These are phyloP conservation scores for Leccinum pachyderme DNA, from an alignment of 1,284 basidiomycete species.

Conservation along the genomic window DNA sequence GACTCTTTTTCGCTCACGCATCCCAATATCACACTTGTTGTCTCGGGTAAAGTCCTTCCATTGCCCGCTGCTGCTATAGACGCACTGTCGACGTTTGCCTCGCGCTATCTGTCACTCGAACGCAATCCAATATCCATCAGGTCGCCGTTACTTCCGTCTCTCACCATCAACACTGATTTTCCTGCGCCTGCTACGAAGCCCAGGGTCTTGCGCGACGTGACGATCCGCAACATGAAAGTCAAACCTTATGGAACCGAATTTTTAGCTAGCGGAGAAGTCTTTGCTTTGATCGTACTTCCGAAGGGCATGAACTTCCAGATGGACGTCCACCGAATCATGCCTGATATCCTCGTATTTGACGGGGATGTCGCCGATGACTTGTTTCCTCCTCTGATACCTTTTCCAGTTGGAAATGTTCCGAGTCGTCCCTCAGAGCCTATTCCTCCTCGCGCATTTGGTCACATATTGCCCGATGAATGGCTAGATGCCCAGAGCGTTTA, in stretches of 20 bases:
- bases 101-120: slow-evolving; percentile 56
- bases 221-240: slow-evolving; percentile 72
- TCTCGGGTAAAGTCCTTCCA: slow-evolving; percentile 61
- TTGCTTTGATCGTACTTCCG: slow-evolving; percentile 63
- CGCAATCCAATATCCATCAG: slow-evolving; percentile 58
- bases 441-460: slow-evolving; percentile 69
- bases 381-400: slow-evolving; percentile 1
- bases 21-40: slow-evolving; percentile 61
- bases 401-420: slow-evolving; percentile 30
- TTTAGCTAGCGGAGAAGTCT: slow-evolving; percentile 65
- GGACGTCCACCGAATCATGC: slow-evolving; percentile 60
- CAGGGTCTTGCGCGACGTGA: slow-evolving; percentile 62
- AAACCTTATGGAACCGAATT: slow-evolving; percentile 50
- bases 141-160: slow-evolving; percentile 48
- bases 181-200: slow-evolving; percentile 63
- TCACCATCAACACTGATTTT: slow-evolving; percentile 52
- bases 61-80: slow-evolving; percentile 44
- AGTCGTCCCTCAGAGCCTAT: slow-evolving; percentile 58
- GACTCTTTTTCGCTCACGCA: slow-evolving; percentile 57
- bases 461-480: slow-evolving; percentile 69
- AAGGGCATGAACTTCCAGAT: slow-evolving; percentile 60
- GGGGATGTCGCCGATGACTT: slow-evolving; percentile 55
- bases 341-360: slow-evolving; percentile 74
- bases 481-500: slow-evolving; percentile 51
- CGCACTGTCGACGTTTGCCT: slow-evolving; percentile 57